Evolutionary conservation across 1,284 basidiomycete genomes (phyloP), one percentile per base, ranked within the genome.

Genomic region (Earliella scabrosa): DNA sequence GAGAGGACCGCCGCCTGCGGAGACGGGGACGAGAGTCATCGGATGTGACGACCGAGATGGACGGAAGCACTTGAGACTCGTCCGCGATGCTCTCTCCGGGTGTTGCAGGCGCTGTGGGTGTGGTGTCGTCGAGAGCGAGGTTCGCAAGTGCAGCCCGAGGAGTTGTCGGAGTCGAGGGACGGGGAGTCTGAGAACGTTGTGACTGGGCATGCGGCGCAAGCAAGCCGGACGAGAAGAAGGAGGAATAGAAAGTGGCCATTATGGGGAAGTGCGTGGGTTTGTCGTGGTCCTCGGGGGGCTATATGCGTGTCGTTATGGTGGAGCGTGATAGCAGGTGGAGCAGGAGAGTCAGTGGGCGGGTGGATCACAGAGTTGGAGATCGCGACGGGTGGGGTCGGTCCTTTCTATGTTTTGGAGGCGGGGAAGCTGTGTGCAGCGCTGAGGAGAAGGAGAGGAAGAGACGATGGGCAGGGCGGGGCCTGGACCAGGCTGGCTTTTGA

Each of bases 151-250:
- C 21, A 31, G 70, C 54, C 6, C 69, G 56, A 4, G 66, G 71
- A 16, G 74, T 67, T 1, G 76, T 69, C 1, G 77, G 74, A 3
- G 77, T 73, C 1, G 69, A 54, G 14, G 60, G 45, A 6, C 66
- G 65, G 4, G 74, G 74, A 10, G 73, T 63, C 35, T 65, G 63
- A 36, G 60, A 61, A 63, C 66, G 63, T 16, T 64, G 56, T 16
- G 53, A 51, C 40, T 70, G 52, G 24, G 61, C 58, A 4, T 45
- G 11, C 3, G 43, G 43, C 10, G 83, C 83, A 34, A 83, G 80
- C 27, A 86, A 75, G 20, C 83, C 83, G 35, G 84, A 85, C 13
- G 83, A 82, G 69, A 86, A 86, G 65, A 86, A 82, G 7, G 78
- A 69, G 38, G 84, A 86, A 61, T 86, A 86, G 51, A 66, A 64